These are phyloP conservation scores for Lipomyces yamadae DNA, from an alignment of 805 yeast species.

Conservation along the genomic window DNA sequence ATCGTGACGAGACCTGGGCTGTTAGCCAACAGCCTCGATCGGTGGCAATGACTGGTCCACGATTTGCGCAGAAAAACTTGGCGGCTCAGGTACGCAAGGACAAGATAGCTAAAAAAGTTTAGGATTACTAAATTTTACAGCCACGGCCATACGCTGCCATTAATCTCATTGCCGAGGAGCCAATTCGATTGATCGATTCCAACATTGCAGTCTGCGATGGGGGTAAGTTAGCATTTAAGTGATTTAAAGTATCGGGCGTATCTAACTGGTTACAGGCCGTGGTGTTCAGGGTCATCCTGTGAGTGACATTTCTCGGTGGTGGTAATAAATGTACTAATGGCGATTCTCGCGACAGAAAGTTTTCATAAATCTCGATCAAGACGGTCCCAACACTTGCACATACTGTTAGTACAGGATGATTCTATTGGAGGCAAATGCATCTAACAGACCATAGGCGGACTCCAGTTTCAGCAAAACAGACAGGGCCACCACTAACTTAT, in stretches of 20 bases:
- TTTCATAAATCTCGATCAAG: conserved; percentile 77
- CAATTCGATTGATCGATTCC: conserved; percentile 64
- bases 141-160: conserved; percentile 86
- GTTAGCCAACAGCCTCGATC: conserved; percentile 64
- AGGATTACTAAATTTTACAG: conserved; percentile 47
- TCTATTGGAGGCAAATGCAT: neutral
- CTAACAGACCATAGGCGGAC: conserved; percentile 26
- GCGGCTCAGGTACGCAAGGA: conserved; percentile 41
- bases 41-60: conserved; percentile 61
- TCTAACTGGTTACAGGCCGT: conserved; percentile 49
- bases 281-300: conserved; percentile 77
- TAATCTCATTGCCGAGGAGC: conserved; percentile 76
- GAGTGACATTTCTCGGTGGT: neutral
- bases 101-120: neutral
- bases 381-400: conserved; percentile 73
- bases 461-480: conserved; percentile 29
- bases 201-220: conserved; percentile 85
- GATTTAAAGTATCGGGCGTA: neutral
- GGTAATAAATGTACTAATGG: neutral
- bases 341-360: conserved; percentile 50
- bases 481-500: neutral
- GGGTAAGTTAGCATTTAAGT: conserved; percentile 38
- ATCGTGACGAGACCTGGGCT: conserved; percentile 73
- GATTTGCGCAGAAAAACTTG: conserved; percentile 75
- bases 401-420: conserved; percentile 54